Conservation (phyloP, 2,329 filamentous ascomycete species). For the Aspergillus quadricinctus region DNA sequence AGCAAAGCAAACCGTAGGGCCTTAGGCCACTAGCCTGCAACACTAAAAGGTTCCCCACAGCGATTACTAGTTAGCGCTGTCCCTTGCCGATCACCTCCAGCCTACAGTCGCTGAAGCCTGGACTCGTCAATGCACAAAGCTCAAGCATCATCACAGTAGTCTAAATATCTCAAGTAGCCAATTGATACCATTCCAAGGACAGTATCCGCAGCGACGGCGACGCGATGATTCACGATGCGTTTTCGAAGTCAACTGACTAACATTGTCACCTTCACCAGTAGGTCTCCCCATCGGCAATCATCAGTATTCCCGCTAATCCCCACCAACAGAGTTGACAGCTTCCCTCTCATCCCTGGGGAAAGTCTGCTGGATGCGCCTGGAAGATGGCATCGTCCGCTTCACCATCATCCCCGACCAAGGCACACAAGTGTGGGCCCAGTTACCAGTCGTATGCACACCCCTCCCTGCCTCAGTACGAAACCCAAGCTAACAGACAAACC, state of each 20-base stretch:
- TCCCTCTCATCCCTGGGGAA: conserved; percentile 67
- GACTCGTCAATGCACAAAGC: neutral
- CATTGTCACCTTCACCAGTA: conserved; percentile 48
- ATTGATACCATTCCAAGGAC: neutral
- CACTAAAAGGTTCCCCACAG: neutral
- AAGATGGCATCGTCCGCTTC: conserved; percentile 83
- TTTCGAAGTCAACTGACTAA: conserved; percentile 31
- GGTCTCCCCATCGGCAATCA: conserved; percentile 18
- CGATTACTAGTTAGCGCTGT: neutral
- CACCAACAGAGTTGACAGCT: conserved; percentile 53
- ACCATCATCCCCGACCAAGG: conserved; percentile 93
- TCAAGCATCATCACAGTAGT: neutral
- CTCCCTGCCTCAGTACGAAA: neutral
- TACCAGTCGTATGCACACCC: conserved; percentile 35
- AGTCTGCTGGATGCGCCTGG: conserved; percentile 85
- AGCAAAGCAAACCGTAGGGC: neutral
- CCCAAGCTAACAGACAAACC: conserved; percentile 3
- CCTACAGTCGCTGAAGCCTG: neutral
- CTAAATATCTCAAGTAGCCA: neutral
- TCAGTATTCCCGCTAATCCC: conserved; percentile 16
- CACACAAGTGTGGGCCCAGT: conserved; percentile 92
- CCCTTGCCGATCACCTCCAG: neutral
- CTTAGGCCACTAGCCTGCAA: neutral
- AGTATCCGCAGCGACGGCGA: neutral
- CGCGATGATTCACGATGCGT: conserved; percentile 24